Evolutionary conservation across 176 grass and related monocot genomes (phyloP), one percentile per base, ranked within the genome.

Genomic region (Musa troglodytarum): DNA sequence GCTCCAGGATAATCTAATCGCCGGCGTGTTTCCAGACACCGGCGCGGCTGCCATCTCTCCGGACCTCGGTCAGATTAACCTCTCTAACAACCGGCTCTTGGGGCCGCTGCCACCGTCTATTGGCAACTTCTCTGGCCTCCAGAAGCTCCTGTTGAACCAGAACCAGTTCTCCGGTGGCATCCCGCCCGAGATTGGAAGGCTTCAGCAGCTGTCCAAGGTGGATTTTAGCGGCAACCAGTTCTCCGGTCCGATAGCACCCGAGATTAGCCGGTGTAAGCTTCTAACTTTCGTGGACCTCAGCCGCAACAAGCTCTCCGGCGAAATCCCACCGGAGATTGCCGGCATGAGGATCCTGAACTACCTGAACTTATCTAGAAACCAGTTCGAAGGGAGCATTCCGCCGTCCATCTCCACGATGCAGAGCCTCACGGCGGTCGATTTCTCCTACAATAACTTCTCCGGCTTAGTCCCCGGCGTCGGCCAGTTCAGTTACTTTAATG

Each of bases 401-500:
- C 22, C 21, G 1, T 80, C 34, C 58, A 62, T 85, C 58, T 58
- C 69, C 4, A 80, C 74, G 19, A 74, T 54, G 21, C 77, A 80
- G 62, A 75, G 55, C 26, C 63, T 85, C 52, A 80, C 65, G 54
- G 13, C 4, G 10, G 64, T 85, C 50, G 84, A 90, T 79, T 76
- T 96, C 26, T 89, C 86, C 65, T 80, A 78, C 68, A 96, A 96
- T 82, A 90, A 71, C 65, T 81, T 96, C 15, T 82, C 72, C 3
- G 86, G 92, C 9, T 65, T 83, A 68, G 86, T 96, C 65, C 92
- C 92, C 6, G 20, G 17, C 17, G 89, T 89, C 0, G 92, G 92
- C n/a, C 92, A 92, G 83, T 96, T 92, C 81, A 90, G 92, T 76
- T 96, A 96, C 77, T 96, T 96, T 87, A 96, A 96, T 53, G 84